Conservation (phyloP, 345 rosid genomes). For the Populus nigra region DNA sequence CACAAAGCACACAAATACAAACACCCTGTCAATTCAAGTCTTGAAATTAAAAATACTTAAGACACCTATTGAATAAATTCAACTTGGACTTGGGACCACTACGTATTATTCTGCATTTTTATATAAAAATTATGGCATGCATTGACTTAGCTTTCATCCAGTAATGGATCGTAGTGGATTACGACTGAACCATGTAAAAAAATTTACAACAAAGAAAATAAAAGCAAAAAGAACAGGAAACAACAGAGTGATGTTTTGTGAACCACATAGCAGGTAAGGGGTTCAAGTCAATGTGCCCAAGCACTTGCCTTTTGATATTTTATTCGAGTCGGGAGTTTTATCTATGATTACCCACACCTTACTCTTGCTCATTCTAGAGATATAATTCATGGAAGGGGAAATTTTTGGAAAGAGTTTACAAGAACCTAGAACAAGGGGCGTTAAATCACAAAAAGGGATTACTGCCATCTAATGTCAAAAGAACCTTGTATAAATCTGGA, state of each 20-base stretch:
- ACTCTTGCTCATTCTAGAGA: not conserved
- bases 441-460: conserved; percentile 26
- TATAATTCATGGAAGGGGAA: not conserved
- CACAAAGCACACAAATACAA: not conserved
- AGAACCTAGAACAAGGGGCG: not conserved
- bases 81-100: conserved; percentile 2
- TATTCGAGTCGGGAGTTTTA: not conserved
- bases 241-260: not conserved
- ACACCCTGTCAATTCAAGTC: too few relatives aligned
- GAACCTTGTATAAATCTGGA: conserved; percentile 82
- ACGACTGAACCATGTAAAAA: not conserved
- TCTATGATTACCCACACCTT: not conserved
- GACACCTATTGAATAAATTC: not conserved
- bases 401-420: conserved; percentile 6
- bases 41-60: not conserved
- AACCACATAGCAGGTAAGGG: not conserved
- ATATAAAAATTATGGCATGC: not conserved
- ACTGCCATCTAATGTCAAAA: conserved; percentile 83
- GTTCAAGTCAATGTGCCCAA: not conserved
- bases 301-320: not conserved
- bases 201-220: not conserved
- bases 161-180: conserved; percentile 8
- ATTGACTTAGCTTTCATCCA: not conserved
- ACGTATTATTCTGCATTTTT: conserved; percentile 1
- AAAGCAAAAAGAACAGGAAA: not conserved